phyloP scores from a whole-genome alignment of 805 yeast genomes.

The Candida schatavii region DNA sequence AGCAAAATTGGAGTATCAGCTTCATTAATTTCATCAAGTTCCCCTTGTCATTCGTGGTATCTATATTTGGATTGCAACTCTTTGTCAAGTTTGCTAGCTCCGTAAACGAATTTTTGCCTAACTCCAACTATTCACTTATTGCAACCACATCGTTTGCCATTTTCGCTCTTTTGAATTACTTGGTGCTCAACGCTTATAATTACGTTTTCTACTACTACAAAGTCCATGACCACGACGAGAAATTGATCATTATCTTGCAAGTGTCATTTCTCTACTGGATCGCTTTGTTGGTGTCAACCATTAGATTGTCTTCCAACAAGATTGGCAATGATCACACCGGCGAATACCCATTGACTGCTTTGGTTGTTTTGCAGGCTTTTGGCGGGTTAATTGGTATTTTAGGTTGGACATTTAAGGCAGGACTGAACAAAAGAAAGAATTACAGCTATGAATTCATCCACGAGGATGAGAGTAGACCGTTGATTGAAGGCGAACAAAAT shows the following conservation, averaged over 20 bases:
- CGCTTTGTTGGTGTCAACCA: conserved; percentile 40
- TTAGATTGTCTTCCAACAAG: conserved; percentile 46
- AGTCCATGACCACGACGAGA: conserved; percentile 42
- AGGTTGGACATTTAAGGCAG: conserved; percentile 37
- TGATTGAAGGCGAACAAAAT: conserved; percentile 16
- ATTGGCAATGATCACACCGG: conserved; percentile 50
- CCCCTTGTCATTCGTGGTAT: conserved; percentile 53
- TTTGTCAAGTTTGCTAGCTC: conserved; percentile 17
- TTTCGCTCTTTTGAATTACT: conserved; percentile 53
- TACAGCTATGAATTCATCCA: conserved; percentile 2
- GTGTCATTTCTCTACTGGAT: conserved; percentile 58
- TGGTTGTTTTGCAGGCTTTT: conserved; percentile 45
- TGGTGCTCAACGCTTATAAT: conserved; percentile 47
- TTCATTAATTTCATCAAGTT: conserved; percentile 48
- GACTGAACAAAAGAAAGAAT: conserved; percentile 8
- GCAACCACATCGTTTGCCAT: conserved; percentile 40
- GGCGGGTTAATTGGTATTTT: conserved; percentile 53
- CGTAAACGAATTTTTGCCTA: conserved; percentile 33
- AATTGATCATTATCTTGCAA: conserved; percentile 44
- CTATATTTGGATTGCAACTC: conserved; percentile 33
- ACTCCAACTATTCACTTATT: conserved; percentile 39
- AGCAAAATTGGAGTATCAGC: conserved; percentile 46
- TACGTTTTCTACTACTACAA: conserved; percentile 30
- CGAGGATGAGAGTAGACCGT: conserved; percentile 28
- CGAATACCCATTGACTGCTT: conserved; percentile 44